Base-by-base conservation (phyloP, 192 early-diverging fungal genomes). In the Umbelopsis sp. region DNA sequence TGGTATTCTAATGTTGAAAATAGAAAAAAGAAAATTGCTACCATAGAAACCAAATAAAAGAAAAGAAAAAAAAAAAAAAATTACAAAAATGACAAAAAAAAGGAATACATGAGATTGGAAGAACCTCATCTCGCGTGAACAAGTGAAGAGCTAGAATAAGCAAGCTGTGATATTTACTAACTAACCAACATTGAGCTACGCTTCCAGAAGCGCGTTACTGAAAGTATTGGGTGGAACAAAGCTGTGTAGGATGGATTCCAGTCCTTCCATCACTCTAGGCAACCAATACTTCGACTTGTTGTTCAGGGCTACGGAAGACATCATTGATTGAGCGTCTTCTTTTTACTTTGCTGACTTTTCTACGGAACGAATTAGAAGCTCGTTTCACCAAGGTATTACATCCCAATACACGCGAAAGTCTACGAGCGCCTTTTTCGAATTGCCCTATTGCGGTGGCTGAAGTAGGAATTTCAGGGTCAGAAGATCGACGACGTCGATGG, bases 311-410 rank as follows among this genome's bases (percentile, higher is more conserved):
- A 34, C 29, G 29, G 26, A 62, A 62, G 31, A 62, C 56, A 34
- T 62, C 56, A n/a, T 62, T 62, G 29, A 62, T n/a, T 4, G 56
- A 62, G 17, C 31, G 29, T 32, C 56, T 29, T 32, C 31, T 11
- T 20, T 34, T 62, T 8, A 32, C 20, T 14, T 34, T 62, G 56
- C 6, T 34, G 8, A 17, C 26, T 7, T n/a, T 62, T 20, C 34
- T 62, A 29, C 56, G 56, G 34, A 62, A 34, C 2, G 56, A 62
- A 11, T 26, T 34, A 8, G 56, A 62, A 34, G 56, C 56, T 62
- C 56, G 26, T 32, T 62, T 62, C 4, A 62, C 56, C 26, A 62
- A 62, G 56, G 56, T 62, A 62, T 62, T 62, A 5, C 56, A 62
- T 0, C 56, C 56, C 29, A 62, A 29, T 32, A 62, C 26, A 3